Evolutionary conservation across 495 filamentous ascomycete genomes (phyloP), one percentile per base, ranked within the genome.

Genomic region (Penicillium cosmopolitanum): DNA sequence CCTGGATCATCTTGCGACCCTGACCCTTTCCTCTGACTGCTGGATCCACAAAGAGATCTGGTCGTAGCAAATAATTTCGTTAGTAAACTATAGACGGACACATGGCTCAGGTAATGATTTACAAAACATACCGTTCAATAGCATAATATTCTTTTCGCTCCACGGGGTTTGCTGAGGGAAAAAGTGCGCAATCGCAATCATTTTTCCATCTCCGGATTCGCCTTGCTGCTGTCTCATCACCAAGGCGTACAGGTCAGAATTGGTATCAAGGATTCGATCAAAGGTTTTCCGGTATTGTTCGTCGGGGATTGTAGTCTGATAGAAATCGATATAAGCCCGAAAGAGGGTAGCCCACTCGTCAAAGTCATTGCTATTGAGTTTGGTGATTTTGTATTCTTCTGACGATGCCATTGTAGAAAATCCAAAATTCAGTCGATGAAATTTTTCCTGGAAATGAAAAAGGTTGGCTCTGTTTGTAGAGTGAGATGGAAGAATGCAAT

Each of bases 21-120:
- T 51, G 58, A 12, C 58, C 58, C 12, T 61, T 61, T 19, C 58
- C 58, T 61, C 58, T 56, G 4, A 56, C 16, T 9, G 53, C 35
- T 4, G 58, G 58, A 18, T 61, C 58, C 33, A 61, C 58, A 19
- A 61, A 61, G 35, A 61, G 58, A 61, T 61, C 58, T 60, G 44
- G 25, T 3, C 25, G 25, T 28, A 4, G 25, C 4, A 28, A 7
- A 28, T 28, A 28, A 5, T 5, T 4, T 4, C 4, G 6, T 28
- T 28, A 28, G 25, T 28, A 28, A 28, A 28, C 4, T 28, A 28
- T 28, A 28, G 25, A 28, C 25, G 25, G 25, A 5, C 0, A 28
- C 4, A 2, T 28, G 0, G 4, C 25, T 3, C 4, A 44, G n/a
- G 16, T 8, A 6, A 38, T 38, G 35, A 38, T 5, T 8, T 38